Conservation (phyloP, 495 filamentous ascomycete species). For the Hypoxylon rickii region DNA sequence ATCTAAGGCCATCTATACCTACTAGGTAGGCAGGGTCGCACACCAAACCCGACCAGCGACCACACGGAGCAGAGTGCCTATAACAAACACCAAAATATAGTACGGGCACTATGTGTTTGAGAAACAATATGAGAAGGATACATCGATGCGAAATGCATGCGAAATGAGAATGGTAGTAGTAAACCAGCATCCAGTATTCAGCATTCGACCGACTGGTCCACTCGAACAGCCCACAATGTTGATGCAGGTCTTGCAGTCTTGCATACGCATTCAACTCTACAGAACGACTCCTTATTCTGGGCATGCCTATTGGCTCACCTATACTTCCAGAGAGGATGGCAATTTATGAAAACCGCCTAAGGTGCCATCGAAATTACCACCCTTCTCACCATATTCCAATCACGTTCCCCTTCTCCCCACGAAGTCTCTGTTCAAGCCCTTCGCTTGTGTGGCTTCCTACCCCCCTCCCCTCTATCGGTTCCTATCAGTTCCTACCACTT, state of each 20-base stretch:
- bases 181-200: too few relatives aligned
- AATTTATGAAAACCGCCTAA: constrained; percentile 42
- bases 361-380: constrained; percentile 42
- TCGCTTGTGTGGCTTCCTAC: constrained; percentile 15
- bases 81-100: neutral
- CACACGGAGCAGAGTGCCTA: neutral
- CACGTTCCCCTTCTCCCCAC: constrained; percentile 28
- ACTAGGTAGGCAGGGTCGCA: too few relatives aligned
- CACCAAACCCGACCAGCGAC: constrained; percentile 2
- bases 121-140: neutral
- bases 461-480: constrained; percentile 15
- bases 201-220: constrained; percentile 18
- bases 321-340: constrained; percentile 33
- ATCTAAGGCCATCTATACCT: too few relatives aligned
- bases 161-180: too few relatives aligned
- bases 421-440: constrained; percentile 14
- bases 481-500: constrained; percentile 16
- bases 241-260: constrained; percentile 37
- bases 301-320: constrained; percentile 27
- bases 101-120: neutral
- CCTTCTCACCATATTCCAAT: constrained; percentile 35
- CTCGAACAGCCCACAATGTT: constrained; percentile 24
- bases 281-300: constrained; percentile 11
- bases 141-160: too few relatives aligned
- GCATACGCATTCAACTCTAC: constrained; percentile 10